Conservation (phyloP, 768 basidiomycete genomes). For the Kwoniella sp. region DNA sequence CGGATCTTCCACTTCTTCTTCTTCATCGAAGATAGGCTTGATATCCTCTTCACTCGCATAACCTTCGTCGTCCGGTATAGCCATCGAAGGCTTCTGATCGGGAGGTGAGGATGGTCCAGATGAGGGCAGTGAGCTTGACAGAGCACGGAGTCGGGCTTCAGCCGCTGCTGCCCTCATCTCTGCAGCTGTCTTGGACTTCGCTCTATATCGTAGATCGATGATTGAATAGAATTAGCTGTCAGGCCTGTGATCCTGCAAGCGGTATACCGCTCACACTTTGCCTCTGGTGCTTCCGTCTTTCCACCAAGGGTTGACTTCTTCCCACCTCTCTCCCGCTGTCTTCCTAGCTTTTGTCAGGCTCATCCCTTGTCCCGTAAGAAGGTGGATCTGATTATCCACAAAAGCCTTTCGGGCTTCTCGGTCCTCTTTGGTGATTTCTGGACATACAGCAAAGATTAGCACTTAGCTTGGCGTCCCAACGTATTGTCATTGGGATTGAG, state of each 20-base stretch:
- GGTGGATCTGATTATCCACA: constrained; percentile 29
- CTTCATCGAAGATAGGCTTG: constrained; percentile 20
- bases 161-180: constrained; percentile 46
- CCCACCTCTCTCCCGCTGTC: constrained; percentile 35
- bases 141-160: constrained; percentile 34
- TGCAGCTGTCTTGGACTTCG: constrained; percentile 36
- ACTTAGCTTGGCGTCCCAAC: too few species aligned
- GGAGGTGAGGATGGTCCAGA: constrained; percentile 2
- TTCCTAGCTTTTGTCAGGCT: constrained; percentile 37
- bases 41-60: constrained; percentile 19
- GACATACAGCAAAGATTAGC: background rate
- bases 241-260: background rate
- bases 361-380: constrained; percentile 29
- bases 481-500: too few species aligned
- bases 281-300: constrained; percentile 44
- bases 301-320: constrained; percentile 45
- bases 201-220: background rate
- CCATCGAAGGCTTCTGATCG: constrained; percentile 5
- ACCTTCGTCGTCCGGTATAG: constrained; percentile 9
- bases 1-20: constrained; percentile 40
- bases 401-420: constrained; percentile 30
- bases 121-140: constrained; percentile 10
- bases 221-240: background rate
- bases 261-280: constrained; percentile 30
- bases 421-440: constrained; percentile 49